A percentile compares a stretch with the other conserved stretches of the same genome.
Conservation (phyloP, 768 basidiomycete species). For the Cantharellus cinnabarinus region DNA sequence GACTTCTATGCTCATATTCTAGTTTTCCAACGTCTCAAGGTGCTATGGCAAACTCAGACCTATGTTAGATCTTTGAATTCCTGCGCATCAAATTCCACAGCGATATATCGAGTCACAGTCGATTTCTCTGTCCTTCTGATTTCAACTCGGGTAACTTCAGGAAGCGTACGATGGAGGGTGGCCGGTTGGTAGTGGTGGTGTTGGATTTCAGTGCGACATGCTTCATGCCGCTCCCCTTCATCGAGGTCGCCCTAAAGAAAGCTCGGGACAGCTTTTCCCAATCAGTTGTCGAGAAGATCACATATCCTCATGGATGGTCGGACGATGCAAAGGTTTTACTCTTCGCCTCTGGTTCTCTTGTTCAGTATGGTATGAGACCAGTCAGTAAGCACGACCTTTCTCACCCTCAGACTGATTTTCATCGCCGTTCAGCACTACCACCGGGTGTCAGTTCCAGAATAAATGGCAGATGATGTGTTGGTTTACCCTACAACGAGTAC, state of each 20-base stretch:
- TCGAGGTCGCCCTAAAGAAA: constrained; percentile 1
- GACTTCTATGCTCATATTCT: neutral
- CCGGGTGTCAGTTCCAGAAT: too few relatives aligned
- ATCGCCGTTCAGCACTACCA: too few relatives aligned
- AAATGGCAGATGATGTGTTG: too few relatives aligned
- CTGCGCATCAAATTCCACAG: neutral
- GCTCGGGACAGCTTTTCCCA: neutral
- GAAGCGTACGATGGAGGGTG: neutral
- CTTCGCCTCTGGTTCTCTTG: neutral
- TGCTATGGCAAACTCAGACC: neutral
- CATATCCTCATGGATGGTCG: neutral
- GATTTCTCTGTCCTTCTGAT: constrained; percentile 1
- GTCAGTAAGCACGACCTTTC: too few relatives aligned
- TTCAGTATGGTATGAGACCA: neutral
- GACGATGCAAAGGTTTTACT: neutral
- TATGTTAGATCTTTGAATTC: neutral
- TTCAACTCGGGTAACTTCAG: neutral
- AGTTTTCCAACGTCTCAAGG: neutral
- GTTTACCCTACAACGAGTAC: too few relatives aligned
- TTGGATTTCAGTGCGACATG: neutral
- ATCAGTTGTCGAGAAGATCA: neutral
- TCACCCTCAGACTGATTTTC: too few relatives aligned
- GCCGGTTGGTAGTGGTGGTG: neutral
- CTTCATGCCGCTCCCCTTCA: constrained; percentile 1
- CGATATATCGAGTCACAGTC: neutral